phyloP scores from a whole-genome alignment of 768 basidiomycete genomes.

The Naganishia onofrii region DNA sequence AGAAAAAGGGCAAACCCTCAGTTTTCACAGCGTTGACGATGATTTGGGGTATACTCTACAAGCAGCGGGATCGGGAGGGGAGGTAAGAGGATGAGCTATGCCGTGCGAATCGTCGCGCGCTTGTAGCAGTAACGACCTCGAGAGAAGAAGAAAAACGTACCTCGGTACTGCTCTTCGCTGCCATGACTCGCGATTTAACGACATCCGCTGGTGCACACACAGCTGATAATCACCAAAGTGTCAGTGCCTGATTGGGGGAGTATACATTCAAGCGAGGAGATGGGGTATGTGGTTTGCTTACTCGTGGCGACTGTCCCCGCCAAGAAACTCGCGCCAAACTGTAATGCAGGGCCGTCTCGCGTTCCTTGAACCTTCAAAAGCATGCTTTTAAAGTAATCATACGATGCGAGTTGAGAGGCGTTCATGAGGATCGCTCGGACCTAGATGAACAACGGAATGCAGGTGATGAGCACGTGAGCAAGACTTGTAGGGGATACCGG shows the following conservation, averaged over 20 bases:
- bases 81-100: no score
- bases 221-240: slow-evolving; percentile 22
- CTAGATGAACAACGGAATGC: slow-evolving; percentile 29
- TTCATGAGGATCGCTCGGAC: slow-evolving; percentile 51
- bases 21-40: slow-evolving; percentile 29
- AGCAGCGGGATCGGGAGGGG: not conserved
- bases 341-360: slow-evolving; percentile 45
- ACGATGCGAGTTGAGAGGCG: slow-evolving; percentile 48
- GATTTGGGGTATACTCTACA: slow-evolving; percentile 29
- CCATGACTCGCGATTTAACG: slow-evolving; percentile 47
- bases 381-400: slow-evolving; percentile 49
- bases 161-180: slow-evolving; percentile 28
- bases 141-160: not conserved
- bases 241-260: not conserved
- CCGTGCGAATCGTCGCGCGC: no score
- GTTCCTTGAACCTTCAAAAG: slow-evolving; percentile 39
- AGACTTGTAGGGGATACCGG: no score
- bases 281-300: not conserved
- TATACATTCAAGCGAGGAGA: not conserved
- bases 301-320: slow-evolving; percentile 50
- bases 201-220: slow-evolving; percentile 51
- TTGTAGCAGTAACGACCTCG: no score
- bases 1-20: slow-evolving; percentile 46
- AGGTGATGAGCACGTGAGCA: no score
- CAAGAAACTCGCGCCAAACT: slow-evolving; percentile 44